Evolutionary conservation across 495 filamentous ascomycete species (phyloP).

Genomic region (Talaromyces adpressus): DNA sequence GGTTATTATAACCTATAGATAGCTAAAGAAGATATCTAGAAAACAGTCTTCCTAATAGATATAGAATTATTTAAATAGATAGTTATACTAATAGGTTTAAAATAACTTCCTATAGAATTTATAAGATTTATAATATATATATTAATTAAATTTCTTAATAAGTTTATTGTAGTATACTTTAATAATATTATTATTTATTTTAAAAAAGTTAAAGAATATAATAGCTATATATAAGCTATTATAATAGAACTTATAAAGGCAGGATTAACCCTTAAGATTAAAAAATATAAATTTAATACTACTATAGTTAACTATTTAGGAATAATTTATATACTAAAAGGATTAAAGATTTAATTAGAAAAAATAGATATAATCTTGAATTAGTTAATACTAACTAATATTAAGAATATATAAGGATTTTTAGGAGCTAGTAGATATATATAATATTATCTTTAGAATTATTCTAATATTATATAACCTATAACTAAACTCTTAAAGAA

Average conservation of each 20-base stretch:
- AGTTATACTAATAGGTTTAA: constrained; percentile 15
- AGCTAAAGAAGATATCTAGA: too few relatives aligned
- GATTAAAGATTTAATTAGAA: constrained; percentile 10
- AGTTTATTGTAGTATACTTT: constrained; percentile 11
- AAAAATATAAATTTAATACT: constrained; percentile 14
- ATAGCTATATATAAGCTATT: constrained; percentile 6
- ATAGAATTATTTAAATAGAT: constrained; percentile 13
- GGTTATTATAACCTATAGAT: too few relatives aligned
- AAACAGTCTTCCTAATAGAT: constrained; percentile 19
- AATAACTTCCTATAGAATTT: constrained; percentile 11
- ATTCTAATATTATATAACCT: too few relatives aligned
- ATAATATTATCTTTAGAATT: too few relatives aligned
- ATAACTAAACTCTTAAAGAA: too few relatives aligned
- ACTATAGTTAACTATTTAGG: constrained; percentile 10
- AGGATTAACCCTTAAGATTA: constrained; percentile 10
- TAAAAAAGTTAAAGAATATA: constrained; percentile 10
- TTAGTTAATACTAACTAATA: constrained; percentile 8
- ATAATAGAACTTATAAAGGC: constrained; percentile 7
- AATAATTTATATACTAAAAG: constrained; percentile 8
- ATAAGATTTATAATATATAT: constrained; percentile 12
- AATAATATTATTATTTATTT: constrained; percentile 14
- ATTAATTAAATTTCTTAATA: constrained; percentile 10
- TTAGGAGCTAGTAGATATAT: too few relatives aligned
- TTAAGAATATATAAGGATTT: too few relatives aligned
- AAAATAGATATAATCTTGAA: constrained; percentile 11